Percentiles rank a stretch among this genome's conserved stretches.
Conservation (phyloP, 768 basidiomycete genomes). For the Tricholoma furcatifolium region DNA sequence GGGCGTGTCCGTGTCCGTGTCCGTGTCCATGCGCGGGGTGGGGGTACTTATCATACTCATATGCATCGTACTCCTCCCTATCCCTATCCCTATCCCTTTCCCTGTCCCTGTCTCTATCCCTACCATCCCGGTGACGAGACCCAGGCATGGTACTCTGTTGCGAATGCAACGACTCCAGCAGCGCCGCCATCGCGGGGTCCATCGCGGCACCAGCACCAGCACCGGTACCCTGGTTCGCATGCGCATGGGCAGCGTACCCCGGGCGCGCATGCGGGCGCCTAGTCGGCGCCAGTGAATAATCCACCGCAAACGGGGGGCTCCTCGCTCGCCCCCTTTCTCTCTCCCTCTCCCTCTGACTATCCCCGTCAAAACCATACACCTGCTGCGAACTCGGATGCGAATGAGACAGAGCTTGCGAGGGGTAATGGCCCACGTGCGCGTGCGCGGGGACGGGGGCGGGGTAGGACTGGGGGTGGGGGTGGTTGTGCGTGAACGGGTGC, state of each 20-base stretch:
- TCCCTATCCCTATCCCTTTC: slow-evolving; percentile 6
- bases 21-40: neutral
- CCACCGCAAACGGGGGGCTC: slow-evolving; percentile 32
- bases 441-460: too few relatives aligned
- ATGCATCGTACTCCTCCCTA: neutral
- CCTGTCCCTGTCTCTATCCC: slow-evolving; percentile 3
- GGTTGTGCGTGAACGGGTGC: neutral
- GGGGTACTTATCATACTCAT: neutral
- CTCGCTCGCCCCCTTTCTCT: slow-evolving; percentile 10
- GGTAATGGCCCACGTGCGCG: too few relatives aligned
- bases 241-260: neutral
- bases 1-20: too few relatives aligned
- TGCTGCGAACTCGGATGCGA: too few relatives aligned
- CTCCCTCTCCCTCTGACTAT: neutral
- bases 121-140: too few relatives aligned
- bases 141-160: too few relatives aligned
- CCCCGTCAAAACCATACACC: too few relatives aligned
- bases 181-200: slow-evolving; percentile 36
- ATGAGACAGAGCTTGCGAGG: too few relatives aligned
- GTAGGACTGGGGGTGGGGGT: neutral
- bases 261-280: slow-evolving; percentile 8
- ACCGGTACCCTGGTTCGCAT: slow-evolving; percentile 8
- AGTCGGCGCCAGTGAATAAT: slow-evolving; percentile 37
- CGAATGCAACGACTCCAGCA: slow-evolving; percentile 31
- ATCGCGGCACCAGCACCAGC: too few relatives aligned